Conservation (phyloP, 257 asterid species). For the Salvia hispanica region DNA sequence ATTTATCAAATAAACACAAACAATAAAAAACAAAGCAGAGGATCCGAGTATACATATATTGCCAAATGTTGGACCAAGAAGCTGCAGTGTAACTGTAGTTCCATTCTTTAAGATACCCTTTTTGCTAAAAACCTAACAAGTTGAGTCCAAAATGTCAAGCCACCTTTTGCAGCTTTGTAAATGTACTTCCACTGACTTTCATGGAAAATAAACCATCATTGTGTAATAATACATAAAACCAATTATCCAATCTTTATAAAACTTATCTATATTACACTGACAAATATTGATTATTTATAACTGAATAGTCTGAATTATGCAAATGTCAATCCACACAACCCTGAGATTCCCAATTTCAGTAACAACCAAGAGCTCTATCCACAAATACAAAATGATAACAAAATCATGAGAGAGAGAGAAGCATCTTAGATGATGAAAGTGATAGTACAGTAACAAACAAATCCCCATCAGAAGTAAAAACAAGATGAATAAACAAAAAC, state of each 20-base stretch:
- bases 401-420: not conserved
- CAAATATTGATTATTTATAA: not conserved
- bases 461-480: not conserved
- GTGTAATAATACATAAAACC: not conserved
- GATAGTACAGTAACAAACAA: constrained; percentile 33
- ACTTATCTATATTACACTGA: too few relatives aligned
- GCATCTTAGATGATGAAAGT: constrained; percentile 39
- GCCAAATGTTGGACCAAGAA: not conserved
- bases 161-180: constrained; percentile 39
- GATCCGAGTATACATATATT: not conserved
- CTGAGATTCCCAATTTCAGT: constrained; percentile 17
- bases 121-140: constrained; percentile 44
- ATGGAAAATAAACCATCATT: not conserved
- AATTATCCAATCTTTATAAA: too few relatives aligned
- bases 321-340: not conserved
- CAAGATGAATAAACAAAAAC: not conserved
- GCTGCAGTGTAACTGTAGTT: not conserved
- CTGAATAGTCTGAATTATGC: not conserved
- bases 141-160: constrained; percentile 50
- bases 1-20: too few relatives aligned
- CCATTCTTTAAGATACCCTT: constrained; percentile 43
- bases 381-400: not conserved
- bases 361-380: constrained; percentile 27
- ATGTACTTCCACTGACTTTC: constrained; percentile 27
- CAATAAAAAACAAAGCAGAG: not conserved